Evolutionary conservation across 768 basidiomycete genomes (phyloP), one percentile per base, ranked within the genome.

Genomic region (Collybia mongolica): DNA sequence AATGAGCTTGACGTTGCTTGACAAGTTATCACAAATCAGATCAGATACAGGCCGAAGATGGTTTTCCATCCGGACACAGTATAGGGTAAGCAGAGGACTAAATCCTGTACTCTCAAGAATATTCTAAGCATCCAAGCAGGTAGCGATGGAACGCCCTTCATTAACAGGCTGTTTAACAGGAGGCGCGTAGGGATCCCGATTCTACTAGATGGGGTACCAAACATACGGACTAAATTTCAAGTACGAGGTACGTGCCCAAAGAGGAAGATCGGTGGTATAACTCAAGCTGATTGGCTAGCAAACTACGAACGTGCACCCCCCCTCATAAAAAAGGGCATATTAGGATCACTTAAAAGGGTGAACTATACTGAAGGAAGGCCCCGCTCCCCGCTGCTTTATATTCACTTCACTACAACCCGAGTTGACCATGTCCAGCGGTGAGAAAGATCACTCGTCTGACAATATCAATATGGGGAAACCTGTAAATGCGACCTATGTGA

Each of bases 401-500:
- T 12, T 28, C 12, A 12, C 23, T 17, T 36, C n/a, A 46, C 50
- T 51, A 46, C 18, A 42, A 29, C 44, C 5, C 15, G 44, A 35
- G 15, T 45, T 42, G n/a, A 53, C 48, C 24, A 62, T 59, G 58
- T 55, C 52, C 55, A 54, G 72, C 69, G 68, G 60, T 45, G 74
- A 75, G 58, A 74, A 74, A 57, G 59, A 54, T 38, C 71, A 72
- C 19, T 32, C 11, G 14, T 32, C 32, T 32, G 32, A 32, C 32
- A 9, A 32, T 6, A 59, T 65, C 17, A 58, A 66, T 48, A 60
- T 64, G 43, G 55, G 58, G 44, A 54, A 57, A 39, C 51, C 64
- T 38, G 23, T 65, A 61, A 53, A 73, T 59, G 55, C 72, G 54
- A 64, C 59, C 12, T 74, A 74, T 48, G 62, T 63, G 17, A 78